Evolutionary conservation across 768 basidiomycete genomes (phyloP).

Genomic region (Rhodosporidiobolus odoratus): DNA sequence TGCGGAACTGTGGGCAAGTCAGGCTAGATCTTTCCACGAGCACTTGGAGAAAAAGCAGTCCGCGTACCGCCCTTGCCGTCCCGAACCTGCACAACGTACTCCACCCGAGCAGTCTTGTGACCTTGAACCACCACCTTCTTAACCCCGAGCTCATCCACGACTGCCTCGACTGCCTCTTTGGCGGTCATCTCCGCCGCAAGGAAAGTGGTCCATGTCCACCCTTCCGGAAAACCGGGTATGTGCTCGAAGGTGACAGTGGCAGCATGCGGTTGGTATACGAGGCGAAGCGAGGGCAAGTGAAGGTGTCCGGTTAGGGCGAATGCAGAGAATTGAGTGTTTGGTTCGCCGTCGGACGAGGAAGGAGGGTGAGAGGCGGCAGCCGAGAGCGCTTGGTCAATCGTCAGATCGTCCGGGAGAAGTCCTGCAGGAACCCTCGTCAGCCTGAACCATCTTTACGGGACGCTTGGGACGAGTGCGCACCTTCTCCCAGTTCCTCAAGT

Average conservation of each 20-base stretch:
- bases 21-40: background rate
- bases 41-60: background rate
- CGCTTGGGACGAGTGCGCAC: conserved; percentile 46
- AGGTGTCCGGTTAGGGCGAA: conserved; percentile 66
- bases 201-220: conserved; percentile 62
- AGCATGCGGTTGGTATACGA: conserved; percentile 64
- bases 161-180: conserved; percentile 53
- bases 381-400: conserved; percentile 26
- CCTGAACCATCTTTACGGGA: background rate
- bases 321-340: conserved; percentile 56
- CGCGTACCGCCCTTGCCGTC: background rate
- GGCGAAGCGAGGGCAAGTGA: conserved; percentile 61
- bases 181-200: conserved; percentile 59
- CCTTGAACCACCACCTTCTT: conserved; percentile 58
- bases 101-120: conserved; percentile 62
- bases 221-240: conserved; percentile 72
- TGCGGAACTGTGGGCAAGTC: conserved; percentile 20
- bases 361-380: conserved; percentile 44
- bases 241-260: conserved; percentile 57
- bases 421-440: background rate
- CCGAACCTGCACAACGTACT: conserved; percentile 52
- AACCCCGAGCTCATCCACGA: conserved; percentile 64
- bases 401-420: conserved; percentile 1
- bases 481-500: conserved; percentile 60
- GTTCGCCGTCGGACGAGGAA: conserved; percentile 23